Percentiles rank a stretch among this genome's conserved stretches.
Conservation (phyloP, 768 basidiomycete genomes). For the Chiua virens region DNA sequence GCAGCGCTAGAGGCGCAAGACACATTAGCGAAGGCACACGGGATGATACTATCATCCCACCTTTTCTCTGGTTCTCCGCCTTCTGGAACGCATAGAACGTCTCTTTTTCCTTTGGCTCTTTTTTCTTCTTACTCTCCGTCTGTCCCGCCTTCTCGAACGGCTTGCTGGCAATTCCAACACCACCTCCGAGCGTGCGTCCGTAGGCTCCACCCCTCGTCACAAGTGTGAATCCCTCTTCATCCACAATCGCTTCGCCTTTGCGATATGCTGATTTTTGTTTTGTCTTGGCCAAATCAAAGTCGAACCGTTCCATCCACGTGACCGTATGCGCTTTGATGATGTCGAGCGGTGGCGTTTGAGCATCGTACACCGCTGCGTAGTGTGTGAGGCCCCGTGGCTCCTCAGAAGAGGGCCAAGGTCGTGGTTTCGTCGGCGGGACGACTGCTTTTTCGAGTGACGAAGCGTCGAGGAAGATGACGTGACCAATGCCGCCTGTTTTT, state of each 20-base stretch:
- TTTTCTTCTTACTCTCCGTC: constrained; percentile 45
- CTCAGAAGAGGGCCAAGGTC: constrained; percentile 64
- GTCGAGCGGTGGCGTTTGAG: constrained; percentile 75
- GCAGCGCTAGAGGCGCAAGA: constrained; percentile 41
- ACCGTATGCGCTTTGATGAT: constrained; percentile 78
- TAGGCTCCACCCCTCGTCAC: constrained; percentile 92
- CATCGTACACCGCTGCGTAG: constrained; percentile 61
- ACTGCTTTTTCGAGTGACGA: constrained; percentile 72
- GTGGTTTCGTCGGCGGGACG: constrained; percentile 46
- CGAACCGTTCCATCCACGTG: constrained; percentile 72
- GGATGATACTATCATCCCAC: constrained; percentile 39
- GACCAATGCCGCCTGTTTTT: constrained; percentile 65
- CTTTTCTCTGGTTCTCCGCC: constrained; percentile 83
- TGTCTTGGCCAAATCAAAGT: constrained; percentile 55
- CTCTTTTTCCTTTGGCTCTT: constrained; percentile 65
- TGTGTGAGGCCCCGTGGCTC: constrained; percentile 71
- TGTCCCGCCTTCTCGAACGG: constrained; percentile 41
- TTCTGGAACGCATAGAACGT: constrained; percentile 90
- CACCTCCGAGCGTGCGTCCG: constrained; percentile 85
- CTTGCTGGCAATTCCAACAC: constrained; percentile 64
- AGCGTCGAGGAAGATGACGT: constrained; percentile 69
- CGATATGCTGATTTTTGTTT: constrained; percentile 65
- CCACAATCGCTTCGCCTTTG: constrained; percentile 87
- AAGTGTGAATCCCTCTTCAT: constrained; percentile 93
- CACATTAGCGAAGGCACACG: neutral